A percentile compares a stretch with the other conserved stretches of the same genome.
Evolutionary conservation across 768 basidiomycete species (phyloP).

Genomic region (Hirschioporus abietinus): DNA sequence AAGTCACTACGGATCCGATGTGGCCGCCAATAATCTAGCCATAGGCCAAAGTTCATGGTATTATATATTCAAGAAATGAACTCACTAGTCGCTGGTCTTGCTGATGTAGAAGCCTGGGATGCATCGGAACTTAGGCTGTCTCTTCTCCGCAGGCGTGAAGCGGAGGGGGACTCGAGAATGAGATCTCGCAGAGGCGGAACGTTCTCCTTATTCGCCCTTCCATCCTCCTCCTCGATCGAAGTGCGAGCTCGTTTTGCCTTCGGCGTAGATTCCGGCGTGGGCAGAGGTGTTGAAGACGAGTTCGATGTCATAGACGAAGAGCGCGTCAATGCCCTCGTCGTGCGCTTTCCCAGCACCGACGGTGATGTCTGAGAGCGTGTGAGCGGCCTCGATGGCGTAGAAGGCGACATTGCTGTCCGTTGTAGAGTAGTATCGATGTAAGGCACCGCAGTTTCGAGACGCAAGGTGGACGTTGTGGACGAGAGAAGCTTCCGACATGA

Average conservation of each 20-base stretch:
- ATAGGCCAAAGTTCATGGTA: not conserved
- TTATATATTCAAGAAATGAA: not conserved
- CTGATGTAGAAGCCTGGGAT: slow-evolving; percentile 24
- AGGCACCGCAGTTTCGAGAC: not conserved
- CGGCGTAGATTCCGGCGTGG: slow-evolving; percentile 60
- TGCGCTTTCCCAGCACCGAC: slow-evolving; percentile 2
- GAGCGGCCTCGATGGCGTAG: not conserved
- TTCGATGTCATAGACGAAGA: not conserved
- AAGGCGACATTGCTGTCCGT: not conserved
- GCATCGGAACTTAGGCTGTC: slow-evolving; percentile 28
- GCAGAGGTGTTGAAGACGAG: slow-evolving; percentile 17
- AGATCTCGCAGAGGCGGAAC: slow-evolving; percentile 55
- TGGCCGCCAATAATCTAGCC: not conserved
- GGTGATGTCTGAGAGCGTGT: slow-evolving; percentile 1
- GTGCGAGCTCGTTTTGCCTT: slow-evolving; percentile 60
- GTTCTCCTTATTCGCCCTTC: slow-evolving; percentile 72
- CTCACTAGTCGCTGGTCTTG: slow-evolving; percentile 25
- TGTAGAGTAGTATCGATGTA: not conserved
- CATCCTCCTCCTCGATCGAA: slow-evolving; percentile 38
- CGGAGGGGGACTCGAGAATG: slow-evolving; percentile 28
- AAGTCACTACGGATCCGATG: not conserved
- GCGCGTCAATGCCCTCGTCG: not conserved
- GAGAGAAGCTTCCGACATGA: not conserved
- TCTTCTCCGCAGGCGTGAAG: slow-evolving; percentile 21
- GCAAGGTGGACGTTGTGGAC: not conserved